Evolutionary conservation across 192 early-diverging fungal species (phyloP).

Genomic region (Gonapodya sp.): DNA sequence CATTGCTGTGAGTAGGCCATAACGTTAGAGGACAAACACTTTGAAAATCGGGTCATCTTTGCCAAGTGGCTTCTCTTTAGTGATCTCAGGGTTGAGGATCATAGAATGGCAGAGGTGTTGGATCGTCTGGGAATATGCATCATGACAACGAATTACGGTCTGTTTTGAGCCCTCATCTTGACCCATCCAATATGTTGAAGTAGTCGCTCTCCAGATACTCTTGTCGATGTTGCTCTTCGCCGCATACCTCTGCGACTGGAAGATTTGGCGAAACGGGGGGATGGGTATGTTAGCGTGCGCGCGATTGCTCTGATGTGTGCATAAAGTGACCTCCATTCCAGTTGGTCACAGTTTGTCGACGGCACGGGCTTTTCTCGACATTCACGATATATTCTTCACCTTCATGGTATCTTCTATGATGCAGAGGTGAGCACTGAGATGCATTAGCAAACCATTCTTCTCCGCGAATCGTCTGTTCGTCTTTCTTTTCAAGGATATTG

Average conservation of each 20-base stretch:
- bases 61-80: background rate
- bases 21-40: background rate
- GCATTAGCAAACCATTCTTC: no score
- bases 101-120: background rate
- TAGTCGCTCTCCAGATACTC: background rate
- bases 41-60: background rate
- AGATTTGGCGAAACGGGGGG: background rate
- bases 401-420: background rate
- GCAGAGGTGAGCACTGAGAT: background rate
- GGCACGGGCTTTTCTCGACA: background rate
- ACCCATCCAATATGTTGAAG: no score
- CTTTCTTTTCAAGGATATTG: background rate
- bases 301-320: background rate
- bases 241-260: background rate
- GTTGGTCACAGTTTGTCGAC: background rate
- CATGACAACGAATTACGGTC: background rate
- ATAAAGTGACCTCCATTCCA: no score
- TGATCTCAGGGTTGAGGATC: background rate
- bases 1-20: background rate
- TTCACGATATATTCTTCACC: background rate
- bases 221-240: background rate
- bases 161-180: background rate
- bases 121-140: background rate
- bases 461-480: no score
- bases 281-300: background rate